phyloP scores from a whole-genome alignment of 2,329 filamentous ascomycete genomes.

The Aspergillus pseudonomiae region DNA sequence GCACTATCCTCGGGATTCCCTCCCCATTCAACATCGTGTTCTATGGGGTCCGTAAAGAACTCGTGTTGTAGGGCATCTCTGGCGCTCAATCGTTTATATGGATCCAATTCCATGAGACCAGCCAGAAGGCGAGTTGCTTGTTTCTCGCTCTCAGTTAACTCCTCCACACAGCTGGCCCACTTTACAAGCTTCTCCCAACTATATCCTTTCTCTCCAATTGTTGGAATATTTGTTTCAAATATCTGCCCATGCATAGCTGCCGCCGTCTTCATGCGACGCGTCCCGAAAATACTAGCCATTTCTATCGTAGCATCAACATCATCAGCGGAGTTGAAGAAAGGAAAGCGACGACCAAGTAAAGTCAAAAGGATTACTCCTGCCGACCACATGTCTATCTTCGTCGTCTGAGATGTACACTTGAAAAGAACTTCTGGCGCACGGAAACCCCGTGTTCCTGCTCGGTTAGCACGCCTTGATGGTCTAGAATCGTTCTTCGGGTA shows the following conservation, averaged over 20 bases:
- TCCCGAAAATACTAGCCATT: conserved; percentile 92
- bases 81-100: conserved; percentile 45
- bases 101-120: conserved; percentile 49
- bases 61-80: conserved; percentile 49
- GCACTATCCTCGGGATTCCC: conserved; percentile 39
- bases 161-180: conserved; percentile 84
- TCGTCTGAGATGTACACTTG: conserved; percentile 94
- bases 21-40: conserved; percentile 46
- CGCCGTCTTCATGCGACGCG: conserved; percentile 77
- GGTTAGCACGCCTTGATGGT: conserved; percentile 85
- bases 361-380: conserved; percentile 97
- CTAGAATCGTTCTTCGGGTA: conserved; percentile 91
- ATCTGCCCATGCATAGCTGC: conserved; percentile 86
- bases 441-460: conserved; percentile 92
- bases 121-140: conserved; percentile 48
- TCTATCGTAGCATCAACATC: conserved; percentile 98
- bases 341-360: conserved; percentile 86
- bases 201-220: conserved; percentile 82
- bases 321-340: conserved; percentile 98
- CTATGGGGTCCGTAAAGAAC: conserved; percentile 47
- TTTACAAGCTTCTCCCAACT: conserved; percentile 90
- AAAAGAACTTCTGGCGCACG: conserved; percentile 94
- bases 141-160: conserved; percentile 52
- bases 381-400: conserved; percentile 95
- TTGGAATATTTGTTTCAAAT: conserved; percentile 91